Conservation (phyloP, 129 eudicot species). For the Pittosporum tobira region DNA sequence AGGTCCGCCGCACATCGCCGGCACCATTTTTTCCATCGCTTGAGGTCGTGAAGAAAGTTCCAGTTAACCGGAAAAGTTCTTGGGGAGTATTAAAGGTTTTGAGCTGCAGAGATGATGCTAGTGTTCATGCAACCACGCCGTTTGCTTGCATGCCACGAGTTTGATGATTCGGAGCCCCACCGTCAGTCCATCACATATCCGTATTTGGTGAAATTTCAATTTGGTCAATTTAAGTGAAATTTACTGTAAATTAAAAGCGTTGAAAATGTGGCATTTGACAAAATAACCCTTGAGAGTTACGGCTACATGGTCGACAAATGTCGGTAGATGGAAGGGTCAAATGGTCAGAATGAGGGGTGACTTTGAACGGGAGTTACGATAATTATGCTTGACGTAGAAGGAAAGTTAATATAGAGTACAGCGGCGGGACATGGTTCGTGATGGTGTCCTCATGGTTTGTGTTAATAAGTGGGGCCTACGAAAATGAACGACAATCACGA, state of each 20-base stretch:
- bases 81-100: constrained; percentile 48
- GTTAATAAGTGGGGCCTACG: not conserved
- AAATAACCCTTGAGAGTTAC: not conserved
- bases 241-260: not conserved
- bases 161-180: constrained; percentile 19
- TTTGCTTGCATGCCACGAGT: constrained; percentile 30
- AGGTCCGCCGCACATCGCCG: constrained; percentile 31
- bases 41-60: constrained; percentile 16
- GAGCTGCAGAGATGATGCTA: constrained; percentile 53
- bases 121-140: constrained; percentile 41
- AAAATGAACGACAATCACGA: too few relatives aligned
- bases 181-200: not conserved
- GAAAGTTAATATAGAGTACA: constrained; percentile 13
- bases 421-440: constrained; percentile 7
- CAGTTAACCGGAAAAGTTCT: constrained; percentile 25
- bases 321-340: not conserved
- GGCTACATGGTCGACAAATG: too few relatives aligned
- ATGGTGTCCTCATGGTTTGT: constrained; percentile 5
- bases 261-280: not conserved
- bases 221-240: not conserved
- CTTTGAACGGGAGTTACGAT: not conserved
- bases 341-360: not conserved
- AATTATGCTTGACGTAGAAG: constrained; percentile 16
- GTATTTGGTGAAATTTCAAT: not conserved
- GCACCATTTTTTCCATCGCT: constrained; percentile 6